Percentiles rank a stretch among this genome's conserved stretches.
These are phyloP conservation scores for Saturnispora galanensis DNA, from an alignment of 805 yeast species.

Conservation along the genomic window DNA sequence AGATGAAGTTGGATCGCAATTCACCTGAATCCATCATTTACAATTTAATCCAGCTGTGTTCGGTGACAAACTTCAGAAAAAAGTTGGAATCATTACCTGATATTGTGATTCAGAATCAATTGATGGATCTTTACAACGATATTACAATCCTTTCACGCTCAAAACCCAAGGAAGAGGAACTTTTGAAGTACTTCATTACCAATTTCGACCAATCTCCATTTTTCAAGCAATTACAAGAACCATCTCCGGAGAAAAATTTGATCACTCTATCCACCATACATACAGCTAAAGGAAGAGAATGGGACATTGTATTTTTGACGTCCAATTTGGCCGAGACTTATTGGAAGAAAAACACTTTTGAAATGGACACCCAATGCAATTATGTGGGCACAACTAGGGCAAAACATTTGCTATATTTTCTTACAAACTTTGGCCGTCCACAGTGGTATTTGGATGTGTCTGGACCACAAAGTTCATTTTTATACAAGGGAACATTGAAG, in stretches of 20 bases:
- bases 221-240: conserved; percentile 22
- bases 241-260: neutral
- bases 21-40: conserved; percentile 31
- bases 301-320: conserved; percentile 54
- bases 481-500: conserved; percentile 7
- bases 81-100: conserved; percentile 17
- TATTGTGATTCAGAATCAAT: conserved; percentile 22
- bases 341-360: neutral
- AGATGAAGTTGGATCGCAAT: conserved; percentile 17
- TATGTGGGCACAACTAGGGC: conserved; percentile 69
- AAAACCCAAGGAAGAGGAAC: conserved; percentile 20
- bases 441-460: conserved; percentile 16
- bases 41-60: conserved; percentile 26
- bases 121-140: conserved; percentile 29
- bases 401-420: conserved; percentile 33
- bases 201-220: conserved; percentile 22
- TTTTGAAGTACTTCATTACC: conserved; percentile 32
- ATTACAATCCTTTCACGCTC: conserved; percentile 18
- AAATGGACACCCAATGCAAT: conserved; percentile 16
- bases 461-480: neutral
- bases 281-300: conserved; percentile 66
- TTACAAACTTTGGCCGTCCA: conserved; percentile 17
- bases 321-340: conserved; percentile 2
- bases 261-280: conserved; percentile 60
- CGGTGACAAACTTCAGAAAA: conserved; percentile 28